Percentiles rank a stretch among this genome's conserved stretches.
Conservation (phyloP, 2,329 filamentous ascomycete species). For the Penicillium sp. region DNA sequence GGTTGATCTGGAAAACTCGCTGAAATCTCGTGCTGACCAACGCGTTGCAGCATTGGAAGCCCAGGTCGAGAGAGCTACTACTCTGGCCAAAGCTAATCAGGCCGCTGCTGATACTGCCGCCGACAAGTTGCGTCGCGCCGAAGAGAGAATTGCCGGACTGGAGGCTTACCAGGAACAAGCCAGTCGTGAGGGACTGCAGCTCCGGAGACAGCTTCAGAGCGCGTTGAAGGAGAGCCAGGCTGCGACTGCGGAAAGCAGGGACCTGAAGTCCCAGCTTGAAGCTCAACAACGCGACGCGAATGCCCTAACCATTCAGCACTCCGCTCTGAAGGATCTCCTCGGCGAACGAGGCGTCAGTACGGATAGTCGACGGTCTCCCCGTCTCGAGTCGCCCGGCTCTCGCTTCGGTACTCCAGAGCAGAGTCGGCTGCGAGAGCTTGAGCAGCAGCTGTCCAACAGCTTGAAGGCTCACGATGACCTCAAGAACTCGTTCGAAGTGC, state of each 20-base stretch:
- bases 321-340: constrained; percentile 88
- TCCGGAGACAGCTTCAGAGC: constrained; percentile 85
- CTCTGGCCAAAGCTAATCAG: constrained; percentile 83
- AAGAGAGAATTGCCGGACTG: constrained; percentile 93
- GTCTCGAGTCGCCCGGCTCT: constrained; percentile 71
- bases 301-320: constrained; percentile 87
- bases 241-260: constrained; percentile 77
- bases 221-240: constrained; percentile 80
- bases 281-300: constrained; percentile 92
- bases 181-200: constrained; percentile 85
- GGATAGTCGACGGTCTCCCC: constrained; percentile 67
- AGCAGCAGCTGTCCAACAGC: constrained; percentile 79
- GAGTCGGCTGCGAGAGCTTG: constrained; percentile 77
- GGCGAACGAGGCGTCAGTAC: constrained; percentile 84
- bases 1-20: constrained; percentile 40
- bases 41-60: constrained; percentile 73
- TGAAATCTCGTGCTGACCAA: constrained; percentile 46
- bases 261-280: constrained; percentile 79
- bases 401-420: constrained; percentile 78
- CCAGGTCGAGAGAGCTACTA: constrained; percentile 77
- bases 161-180: constrained; percentile 98
- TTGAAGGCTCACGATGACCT: constrained; percentile 83
- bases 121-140: constrained; percentile 86
- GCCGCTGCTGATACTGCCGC: constrained; percentile 82
- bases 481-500: constrained; percentile 72